Base-by-base conservation (phyloP, 495 filamentous ascomycete species). In the Lasiosphaeria miniovina region DNA sequence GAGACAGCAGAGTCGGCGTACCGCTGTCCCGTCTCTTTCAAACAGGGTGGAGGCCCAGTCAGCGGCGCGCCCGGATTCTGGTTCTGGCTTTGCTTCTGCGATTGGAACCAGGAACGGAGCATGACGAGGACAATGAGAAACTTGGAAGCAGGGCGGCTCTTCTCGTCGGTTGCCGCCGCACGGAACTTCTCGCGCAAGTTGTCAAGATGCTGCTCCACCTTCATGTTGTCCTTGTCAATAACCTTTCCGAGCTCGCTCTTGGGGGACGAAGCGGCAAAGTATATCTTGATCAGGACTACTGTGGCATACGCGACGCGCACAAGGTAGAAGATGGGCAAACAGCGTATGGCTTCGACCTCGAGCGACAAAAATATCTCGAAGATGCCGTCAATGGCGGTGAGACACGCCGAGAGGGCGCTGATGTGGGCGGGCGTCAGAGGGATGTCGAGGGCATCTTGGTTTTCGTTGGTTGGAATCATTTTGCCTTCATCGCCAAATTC, bases 211-310 rank as follows among this genome's bases (percentile, higher is more conserved):
- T 87, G 75, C 57, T 93, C 89, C 8, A 96, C 84, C 46, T 84
- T 83, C 68, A 96, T 80, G 49, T 88, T 82, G 40, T 88, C 82
- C 59, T 86, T 85, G 55, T 87, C 83, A 59, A 96, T 87, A 24
- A 96, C 82, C 65, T 86, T 88, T 4, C 88, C 88, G 1, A 96
- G 75, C 63, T 88, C 87, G 31, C 84, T 84, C 49, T 84, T 74
- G 0, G 89, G 80, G 10, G 84, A 79, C 11, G 82, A 85, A 9
- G 90, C 86, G 3, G 90, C 86, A 52, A 91, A 89, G 71, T 91
- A 91, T 60, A 96, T 83, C 66, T 95, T 96, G 69, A 96, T 91
- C 15, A 97, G 73, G 15, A 91, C 84, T n/a, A 97, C 86, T 24
- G 88, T 82, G 5, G 91, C 88, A 57, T 75, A 96, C 35, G 89